These are phyloP conservation scores for Xylariomycetidae sp. DNA, from an alignment of 2,329 filamentous ascomycete species.

Conservation along the genomic window DNA sequence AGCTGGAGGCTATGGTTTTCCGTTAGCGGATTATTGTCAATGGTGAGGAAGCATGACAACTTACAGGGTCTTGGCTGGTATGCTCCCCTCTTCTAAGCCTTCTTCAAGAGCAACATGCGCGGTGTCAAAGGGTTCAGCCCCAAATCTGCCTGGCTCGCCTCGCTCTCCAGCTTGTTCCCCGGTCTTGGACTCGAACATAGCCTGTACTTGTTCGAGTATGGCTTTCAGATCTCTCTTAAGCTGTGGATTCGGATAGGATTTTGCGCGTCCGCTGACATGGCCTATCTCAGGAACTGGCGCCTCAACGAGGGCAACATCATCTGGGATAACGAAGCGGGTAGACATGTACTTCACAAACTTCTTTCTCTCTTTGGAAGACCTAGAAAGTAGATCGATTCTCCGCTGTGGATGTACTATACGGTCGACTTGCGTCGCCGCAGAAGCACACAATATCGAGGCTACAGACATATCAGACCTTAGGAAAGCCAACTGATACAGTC, in stretches of 20 bases:
- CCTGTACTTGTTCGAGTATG: background rate
- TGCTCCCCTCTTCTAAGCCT: slow-evolving; percentile 9
- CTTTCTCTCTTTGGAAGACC: slow-evolving; percentile 6
- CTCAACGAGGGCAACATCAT: slow-evolving; percentile 10
- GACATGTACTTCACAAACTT: slow-evolving; percentile 11
- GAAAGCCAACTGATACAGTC: slow-evolving; percentile 44
- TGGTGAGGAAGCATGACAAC: slow-evolving; percentile 2
- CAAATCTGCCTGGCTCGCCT: slow-evolving; percentile 2
- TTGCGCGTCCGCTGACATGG: background rate
- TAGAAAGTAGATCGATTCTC: slow-evolving; percentile 7
- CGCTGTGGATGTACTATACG: slow-evolving; percentile 12
- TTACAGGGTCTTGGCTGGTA: slow-evolving; percentile 21
- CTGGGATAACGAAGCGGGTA: slow-evolving; percentile 19
- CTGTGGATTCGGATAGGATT: background rate
- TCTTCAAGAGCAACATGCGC: slow-evolving; percentile 13
- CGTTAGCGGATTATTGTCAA: background rate
- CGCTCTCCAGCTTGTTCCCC: background rate
- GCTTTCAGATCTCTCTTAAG: background rate
- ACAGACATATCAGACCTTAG: slow-evolving; percentile 40
- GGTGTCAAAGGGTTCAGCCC: slow-evolving; percentile 14
- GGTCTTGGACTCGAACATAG: slow-evolving; percentile 1
- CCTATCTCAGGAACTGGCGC: background rate
- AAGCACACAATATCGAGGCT: slow-evolving; percentile 30
- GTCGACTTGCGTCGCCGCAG: slow-evolving; percentile 8
- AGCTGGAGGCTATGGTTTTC: slow-evolving; percentile 17